These are phyloP conservation scores for Linum usitatissimum DNA, from an alignment of 345 rosid genomes.

Conservation along the genomic window DNA sequence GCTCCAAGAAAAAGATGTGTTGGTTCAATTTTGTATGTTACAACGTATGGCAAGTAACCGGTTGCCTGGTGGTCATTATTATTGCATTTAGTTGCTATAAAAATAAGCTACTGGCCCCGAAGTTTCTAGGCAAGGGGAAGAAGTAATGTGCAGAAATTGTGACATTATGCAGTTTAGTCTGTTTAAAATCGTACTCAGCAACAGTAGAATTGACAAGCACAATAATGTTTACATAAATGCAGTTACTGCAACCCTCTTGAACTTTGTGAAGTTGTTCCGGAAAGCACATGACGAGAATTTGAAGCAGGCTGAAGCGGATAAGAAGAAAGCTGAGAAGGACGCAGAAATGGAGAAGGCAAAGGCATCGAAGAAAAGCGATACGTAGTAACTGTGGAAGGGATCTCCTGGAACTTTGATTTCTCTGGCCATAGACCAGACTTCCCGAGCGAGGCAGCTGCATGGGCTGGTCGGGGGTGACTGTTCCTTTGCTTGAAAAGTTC, in stretches of 20 bases:
- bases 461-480: conserved; percentile 12
- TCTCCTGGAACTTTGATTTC: conserved; percentile 18
- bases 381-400: conserved; percentile 31
- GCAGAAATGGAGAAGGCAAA: conserved; percentile 88
- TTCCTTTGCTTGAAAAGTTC: conserved; percentile 7
- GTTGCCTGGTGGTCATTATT: too few relatives aligned
- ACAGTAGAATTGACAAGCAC: conserved; percentile 8
- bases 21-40: too few relatives aligned
- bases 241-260: conserved; percentile 81
- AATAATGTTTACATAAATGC: conserved; percentile 23
- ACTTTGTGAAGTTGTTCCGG: conserved; percentile 74
- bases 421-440: conserved; percentile 14
- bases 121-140: neutral
- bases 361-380: conserved; percentile 54
- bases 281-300: conserved; percentile 90
- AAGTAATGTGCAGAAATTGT: neutral
- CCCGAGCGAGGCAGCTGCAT: conserved; percentile 14
- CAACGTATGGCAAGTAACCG: too few relatives aligned
- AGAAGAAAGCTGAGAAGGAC: conserved; percentile 84
- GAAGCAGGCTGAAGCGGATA: conserved; percentile 84
- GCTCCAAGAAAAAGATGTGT: too few relatives aligned
- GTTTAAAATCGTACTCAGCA: neutral
- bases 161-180: neutral
- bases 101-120: neutral
- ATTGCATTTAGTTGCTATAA: too few relatives aligned